These are phyloP conservation scores for Backusella australiensis DNA, from an alignment of 192 early-diverging fungal species.

Conservation along the genomic window DNA sequence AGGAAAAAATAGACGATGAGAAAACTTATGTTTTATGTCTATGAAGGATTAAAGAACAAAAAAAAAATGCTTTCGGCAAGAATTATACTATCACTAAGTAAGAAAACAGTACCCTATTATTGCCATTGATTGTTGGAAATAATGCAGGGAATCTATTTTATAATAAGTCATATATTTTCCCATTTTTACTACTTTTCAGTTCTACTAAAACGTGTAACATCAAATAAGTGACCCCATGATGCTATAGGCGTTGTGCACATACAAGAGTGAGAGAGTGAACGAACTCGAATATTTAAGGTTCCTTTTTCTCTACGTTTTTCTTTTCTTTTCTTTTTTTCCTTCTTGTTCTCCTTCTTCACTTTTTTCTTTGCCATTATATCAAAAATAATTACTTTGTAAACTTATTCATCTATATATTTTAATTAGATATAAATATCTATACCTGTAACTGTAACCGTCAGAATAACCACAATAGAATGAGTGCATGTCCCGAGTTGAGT, in stretches of 20 bases:
- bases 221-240: background rate
- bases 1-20: background rate
- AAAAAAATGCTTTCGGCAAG: background rate
- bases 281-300: background rate
- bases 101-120: background rate
- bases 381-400: background rate
- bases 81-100: background rate
- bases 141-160: background rate
- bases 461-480: background rate
- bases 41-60: background rate
- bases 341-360: constrained; percentile 5
- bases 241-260: background rate
- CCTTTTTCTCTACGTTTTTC: background rate
- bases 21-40: background rate
- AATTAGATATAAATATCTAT: background rate
- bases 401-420: background rate
- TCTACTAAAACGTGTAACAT: background rate
- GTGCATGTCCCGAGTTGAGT: constrained; percentile 12
- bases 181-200: background rate
- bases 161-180: background rate
- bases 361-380: background rate
- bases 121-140: background rate
- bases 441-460: background rate
- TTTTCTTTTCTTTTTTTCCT: background rate
- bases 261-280: background rate